Base-by-base conservation (phyloP, 2,329 filamentous ascomycete genomes). In the Emericellopsis atlantica region DNA sequence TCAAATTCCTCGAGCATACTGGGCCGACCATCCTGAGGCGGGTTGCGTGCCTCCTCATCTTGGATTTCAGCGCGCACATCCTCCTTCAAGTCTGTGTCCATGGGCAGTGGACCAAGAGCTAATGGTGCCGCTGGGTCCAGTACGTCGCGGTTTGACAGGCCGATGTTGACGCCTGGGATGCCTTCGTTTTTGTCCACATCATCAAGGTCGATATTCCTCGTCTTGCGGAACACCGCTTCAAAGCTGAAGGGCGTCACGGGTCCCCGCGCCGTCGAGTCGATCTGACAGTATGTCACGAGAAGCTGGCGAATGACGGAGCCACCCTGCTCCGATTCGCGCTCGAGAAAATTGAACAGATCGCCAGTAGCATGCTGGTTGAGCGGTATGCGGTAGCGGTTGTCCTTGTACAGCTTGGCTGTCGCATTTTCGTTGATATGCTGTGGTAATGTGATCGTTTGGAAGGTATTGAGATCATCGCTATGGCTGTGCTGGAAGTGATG, bases 1-100 rank as follows among this genome's bases (percentile, higher is more conserved):
- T 96, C 90, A 49, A 93, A 94, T 49, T 92, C 85, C 16, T 95
- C 86, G 1, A 93, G 66, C 14, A 96, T 70, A 2, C 79, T 81
- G n/a, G 74, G 65, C 40, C 80, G 76, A 5, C 88, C 89, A 4
- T 76, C 65, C 2, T 65, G 65, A 1, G 88, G 84, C 3, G 86
- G 86, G 40, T 84, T 73, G 41, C 77, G 74, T n/a, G 71, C 67
- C 56, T 98, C 92, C 51, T 92, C 81, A 5, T 95, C 87, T 51
- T 84, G 81, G 2, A 96, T 69, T 49, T 95, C 88, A 5, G 84
- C 85, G 18, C 88, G 80, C 4, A 98, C 79, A 55, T 98, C 92
- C 10, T 83, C 79, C 50, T 85, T 79, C 33, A 95, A 64, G 6
- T 93, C 84, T 14, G 74, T 62, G 40, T 98, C 92, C 73, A 93